Evolutionary conservation across 441 rosid genomes (phyloP).

Genomic region (Croton setiger): DNA sequence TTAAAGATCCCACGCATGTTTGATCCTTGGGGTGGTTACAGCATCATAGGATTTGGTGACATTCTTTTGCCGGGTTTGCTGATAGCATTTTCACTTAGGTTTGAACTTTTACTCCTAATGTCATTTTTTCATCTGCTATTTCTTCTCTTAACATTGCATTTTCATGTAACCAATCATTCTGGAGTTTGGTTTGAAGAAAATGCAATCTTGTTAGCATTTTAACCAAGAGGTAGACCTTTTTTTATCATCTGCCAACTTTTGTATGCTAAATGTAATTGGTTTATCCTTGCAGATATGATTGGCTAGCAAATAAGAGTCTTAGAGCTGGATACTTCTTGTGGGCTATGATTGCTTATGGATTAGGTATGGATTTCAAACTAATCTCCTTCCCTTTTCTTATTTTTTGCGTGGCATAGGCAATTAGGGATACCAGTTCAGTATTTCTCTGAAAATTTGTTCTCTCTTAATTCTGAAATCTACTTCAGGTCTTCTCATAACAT

Average conservation of each 20-base stretch:
- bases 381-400: not conserved
- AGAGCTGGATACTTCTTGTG: conserved; percentile 86
- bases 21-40: conserved; percentile 91
- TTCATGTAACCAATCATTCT: not conserved
- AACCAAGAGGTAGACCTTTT: not conserved
- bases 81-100: conserved; percentile 67
- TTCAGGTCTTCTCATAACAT: conserved; percentile 72
- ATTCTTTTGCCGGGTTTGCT: conserved; percentile 72
- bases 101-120: not conserved
- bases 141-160: not conserved
- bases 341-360: conserved; percentile 91
- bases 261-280: conserved; percentile 1
- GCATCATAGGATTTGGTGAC: conserved; percentile 84
- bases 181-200: not conserved
- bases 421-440: too few species aligned
- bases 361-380: conserved; percentile 44
- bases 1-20: conserved; percentile 74
- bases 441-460: not conserved
- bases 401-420: not conserved
- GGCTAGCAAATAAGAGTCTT: conserved; percentile 81
- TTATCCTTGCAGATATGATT: conserved; percentile 66
- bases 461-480: not conserved
- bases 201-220: not conserved
- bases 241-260: not conserved
- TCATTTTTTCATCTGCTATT: not conserved